Evolutionary conservation across 352 stramenopile species (phyloP).

Genomic region (Globisporangium camurandrum): DNA sequence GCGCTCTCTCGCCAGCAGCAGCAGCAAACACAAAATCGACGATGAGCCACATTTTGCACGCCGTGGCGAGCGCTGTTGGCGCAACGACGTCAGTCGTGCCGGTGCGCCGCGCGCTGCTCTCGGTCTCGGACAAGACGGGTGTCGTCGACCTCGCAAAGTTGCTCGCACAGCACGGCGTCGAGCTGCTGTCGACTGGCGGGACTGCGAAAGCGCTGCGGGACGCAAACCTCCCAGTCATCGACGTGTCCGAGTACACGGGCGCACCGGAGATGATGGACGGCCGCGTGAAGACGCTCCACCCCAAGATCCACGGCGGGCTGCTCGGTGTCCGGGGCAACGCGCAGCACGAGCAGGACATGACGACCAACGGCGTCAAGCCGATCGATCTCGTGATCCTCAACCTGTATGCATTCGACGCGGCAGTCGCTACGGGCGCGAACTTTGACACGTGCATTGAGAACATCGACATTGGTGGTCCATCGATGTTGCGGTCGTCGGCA

Average conservation of each 20-base stretch:
- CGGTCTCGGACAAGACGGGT: conserved; percentile 98
- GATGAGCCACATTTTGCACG: conserved; percentile 83
- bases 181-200: conserved; percentile 98
- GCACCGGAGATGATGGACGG: conserved; percentile 98
- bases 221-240: conserved; percentile 91
- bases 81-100: conserved; percentile 77
- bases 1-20: too few relatives aligned
- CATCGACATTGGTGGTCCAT: conserved; percentile 99
- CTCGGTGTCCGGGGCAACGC: conserved; percentile 96
- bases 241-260: conserved; percentile 97
- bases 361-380: conserved; percentile 91
- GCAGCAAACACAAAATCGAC: too few relatives aligned
- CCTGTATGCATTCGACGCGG: conserved; percentile 98
- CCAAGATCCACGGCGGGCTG: conserved; percentile 98
- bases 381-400: conserved; percentile 99
- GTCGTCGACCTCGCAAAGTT: conserved; percentile 96
- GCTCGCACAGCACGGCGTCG: conserved; percentile 89
- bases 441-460: conserved; percentile 99
- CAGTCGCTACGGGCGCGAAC: conserved; percentile 86
- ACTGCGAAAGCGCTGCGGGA: conserved; percentile 96
- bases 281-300: conserved; percentile 99
- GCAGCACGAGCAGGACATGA: conserved; percentile 96
- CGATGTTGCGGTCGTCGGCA: conserved; percentile 97
- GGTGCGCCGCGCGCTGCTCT: conserved; percentile 95
- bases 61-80: conserved; percentile 46